These are phyloP conservation scores for Tricharina praecox DNA, from an alignment of 495 filamentous ascomycete genomes.

Conservation along the genomic window DNA sequence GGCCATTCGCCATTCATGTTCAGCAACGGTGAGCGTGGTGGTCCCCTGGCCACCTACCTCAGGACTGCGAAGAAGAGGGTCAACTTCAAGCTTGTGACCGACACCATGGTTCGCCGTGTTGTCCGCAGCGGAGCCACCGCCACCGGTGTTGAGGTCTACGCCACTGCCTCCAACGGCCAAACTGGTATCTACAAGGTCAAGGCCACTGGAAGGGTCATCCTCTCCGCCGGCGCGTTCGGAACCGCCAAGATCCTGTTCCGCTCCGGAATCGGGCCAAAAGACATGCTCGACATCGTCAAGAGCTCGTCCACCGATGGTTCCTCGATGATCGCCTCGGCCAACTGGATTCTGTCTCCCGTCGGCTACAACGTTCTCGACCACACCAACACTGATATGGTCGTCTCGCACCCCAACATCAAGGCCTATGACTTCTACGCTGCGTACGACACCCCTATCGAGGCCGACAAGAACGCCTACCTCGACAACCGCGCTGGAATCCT, in stretches of 20 bases:
- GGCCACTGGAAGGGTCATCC: constrained; percentile 45
- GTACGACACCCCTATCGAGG: constrained; percentile 32
- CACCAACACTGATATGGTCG: constrained; percentile 50
- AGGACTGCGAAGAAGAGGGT: constrained; percentile 39
- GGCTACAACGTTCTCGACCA: constrained; percentile 61
- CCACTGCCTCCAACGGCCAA: constrained; percentile 37
- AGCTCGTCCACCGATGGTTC: constrained; percentile 35
- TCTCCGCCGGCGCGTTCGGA: constrained; percentile 55
- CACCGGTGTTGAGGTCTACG: constrained; percentile 51
- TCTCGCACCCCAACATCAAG: constrained; percentile 42
- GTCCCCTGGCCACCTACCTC: constrained; percentile 59
- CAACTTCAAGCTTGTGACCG: constrained; percentile 53
- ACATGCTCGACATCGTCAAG: constrained; percentile 42
- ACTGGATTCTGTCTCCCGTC: constrained; percentile 60
- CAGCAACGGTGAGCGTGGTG: constrained; percentile 46
- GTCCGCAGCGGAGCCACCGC: constrained; percentile 43
- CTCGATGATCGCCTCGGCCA: constrained; percentile 32
- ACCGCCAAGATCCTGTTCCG: constrained; percentile 54
- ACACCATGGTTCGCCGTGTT: constrained; percentile 48
- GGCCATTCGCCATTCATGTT: constrained; percentile 55
- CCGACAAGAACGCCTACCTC: constrained; percentile 34
- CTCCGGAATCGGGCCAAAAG: constrained; percentile 47
- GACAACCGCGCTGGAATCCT: constrained; percentile 42
- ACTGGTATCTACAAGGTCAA: constrained; percentile 44
- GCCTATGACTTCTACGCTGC: constrained; percentile 52